Evolutionary conservation across 225 moss, liverwort and hornwort species (phyloP).

Genomic region (Rhytidiadelphus loreus): DNA sequence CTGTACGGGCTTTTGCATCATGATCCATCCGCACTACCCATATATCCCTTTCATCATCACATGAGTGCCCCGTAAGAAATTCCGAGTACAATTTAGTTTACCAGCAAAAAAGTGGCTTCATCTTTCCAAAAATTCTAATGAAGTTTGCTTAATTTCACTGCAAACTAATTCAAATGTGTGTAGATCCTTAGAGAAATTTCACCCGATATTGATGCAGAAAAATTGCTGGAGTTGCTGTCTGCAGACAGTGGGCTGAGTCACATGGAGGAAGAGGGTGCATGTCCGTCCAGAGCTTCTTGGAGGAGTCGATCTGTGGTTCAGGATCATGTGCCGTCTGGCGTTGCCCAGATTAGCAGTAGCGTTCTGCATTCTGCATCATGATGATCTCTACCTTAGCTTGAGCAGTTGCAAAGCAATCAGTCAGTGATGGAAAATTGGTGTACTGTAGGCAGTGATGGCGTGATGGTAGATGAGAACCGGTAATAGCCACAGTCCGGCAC

Average conservation of each 20-base stretch:
- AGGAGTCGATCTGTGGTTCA: neutral
- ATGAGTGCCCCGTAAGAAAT: neutral
- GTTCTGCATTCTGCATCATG: neutral
- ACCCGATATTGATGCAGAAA: no score
- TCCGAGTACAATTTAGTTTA: neutral
- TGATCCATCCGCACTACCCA: neutral
- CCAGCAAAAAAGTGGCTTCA: neutral
- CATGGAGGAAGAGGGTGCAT: neutral
- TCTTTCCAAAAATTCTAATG: no score
- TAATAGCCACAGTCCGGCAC: neutral
- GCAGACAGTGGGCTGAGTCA: neutral
- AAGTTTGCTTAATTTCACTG: neutral
- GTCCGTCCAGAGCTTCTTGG: neutral
- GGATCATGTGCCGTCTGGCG: conserved; percentile 1
- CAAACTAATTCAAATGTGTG: neutral
- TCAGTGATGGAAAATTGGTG: neutral
- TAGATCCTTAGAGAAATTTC: neutral
- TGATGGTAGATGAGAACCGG: neutral
- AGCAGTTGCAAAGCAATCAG: neutral
- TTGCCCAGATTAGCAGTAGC: neutral
- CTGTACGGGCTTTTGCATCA: neutral
- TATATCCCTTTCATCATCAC: neutral
- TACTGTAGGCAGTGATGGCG: neutral
- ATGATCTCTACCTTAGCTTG: neutral
- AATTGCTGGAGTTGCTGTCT: neutral